These are phyloP conservation scores for Magnaporthales sp. DNA, from an alignment of 2,329 filamentous ascomycete genomes.

Conservation along the genomic window DNA sequence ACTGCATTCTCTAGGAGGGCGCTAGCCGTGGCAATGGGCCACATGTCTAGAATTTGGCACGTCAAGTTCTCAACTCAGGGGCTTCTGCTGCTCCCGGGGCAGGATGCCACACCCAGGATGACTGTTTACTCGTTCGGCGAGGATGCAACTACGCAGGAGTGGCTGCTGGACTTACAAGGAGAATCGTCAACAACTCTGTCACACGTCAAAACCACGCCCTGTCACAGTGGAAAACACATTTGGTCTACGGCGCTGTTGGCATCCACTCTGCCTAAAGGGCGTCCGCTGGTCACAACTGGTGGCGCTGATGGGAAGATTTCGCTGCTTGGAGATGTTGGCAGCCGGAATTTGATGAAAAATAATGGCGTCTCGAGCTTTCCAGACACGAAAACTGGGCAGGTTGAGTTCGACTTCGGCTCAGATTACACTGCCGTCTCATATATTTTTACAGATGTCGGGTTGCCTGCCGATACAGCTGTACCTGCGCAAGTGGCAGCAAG, in stretches of 20 bases:
- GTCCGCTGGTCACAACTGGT: slow-evolving; percentile 56
- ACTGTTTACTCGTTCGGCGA: slow-evolving; percentile 72
- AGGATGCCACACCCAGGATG: not conserved
- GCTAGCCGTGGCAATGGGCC: slow-evolving; percentile 72
- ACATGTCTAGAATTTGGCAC: slow-evolving; percentile 83
- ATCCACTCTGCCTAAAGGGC: slow-evolving; percentile 17
- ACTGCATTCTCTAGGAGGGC: slow-evolving; percentile 27
- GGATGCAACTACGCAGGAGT: slow-evolving; percentile 68
- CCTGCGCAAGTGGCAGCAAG: not conserved
- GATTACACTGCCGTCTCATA: slow-evolving; percentile 1
- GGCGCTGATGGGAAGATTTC: slow-evolving; percentile 72
- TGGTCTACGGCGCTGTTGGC: slow-evolving; percentile 58
- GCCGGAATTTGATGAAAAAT: not conserved
- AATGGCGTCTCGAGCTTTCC: not conserved
- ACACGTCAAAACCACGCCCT: slow-evolving; percentile 47
- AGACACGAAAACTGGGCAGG: not conserved
- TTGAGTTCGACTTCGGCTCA: not conserved
- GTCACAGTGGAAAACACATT: slow-evolving; percentile 82
- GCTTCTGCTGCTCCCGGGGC: not conserved
- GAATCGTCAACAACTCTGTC: slow-evolving; percentile 26
- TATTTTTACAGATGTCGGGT: slow-evolving; percentile 3
- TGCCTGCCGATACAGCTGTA: not conserved
- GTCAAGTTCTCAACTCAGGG: slow-evolving; percentile 50
- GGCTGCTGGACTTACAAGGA: slow-evolving; percentile 45
- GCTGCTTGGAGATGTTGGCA: slow-evolving; percentile 24